These are phyloP conservation scores for Ophiorrhiza pumila DNA, from an alignment of 257 asterid species.

Conservation along the genomic window DNA sequence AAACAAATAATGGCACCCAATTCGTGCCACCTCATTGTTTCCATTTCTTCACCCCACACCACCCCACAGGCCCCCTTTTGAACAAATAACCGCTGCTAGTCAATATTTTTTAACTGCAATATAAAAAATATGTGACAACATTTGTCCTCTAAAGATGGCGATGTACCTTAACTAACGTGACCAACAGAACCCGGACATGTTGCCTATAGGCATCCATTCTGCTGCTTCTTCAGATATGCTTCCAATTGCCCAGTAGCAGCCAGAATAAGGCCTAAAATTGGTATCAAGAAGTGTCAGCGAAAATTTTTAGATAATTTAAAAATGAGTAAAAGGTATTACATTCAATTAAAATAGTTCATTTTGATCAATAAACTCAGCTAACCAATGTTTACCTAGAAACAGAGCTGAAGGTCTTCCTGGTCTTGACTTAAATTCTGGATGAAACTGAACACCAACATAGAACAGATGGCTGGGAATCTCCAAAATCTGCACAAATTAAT, in stretches of 20 bases:
- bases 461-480: conserved; percentile 75
- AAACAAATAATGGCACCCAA: neutral
- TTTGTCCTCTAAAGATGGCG: neutral
- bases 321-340: neutral
- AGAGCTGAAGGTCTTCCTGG: conserved; percentile 85
- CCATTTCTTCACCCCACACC: too few species aligned
- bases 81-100: too few species aligned
- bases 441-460: conserved; percentile 89
- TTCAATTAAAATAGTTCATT: neutral
- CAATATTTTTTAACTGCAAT: neutral
- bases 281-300: neutral
- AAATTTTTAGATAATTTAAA: neutral
- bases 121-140: neutral
- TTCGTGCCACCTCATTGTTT: neutral
- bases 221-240: conserved; percentile 26
- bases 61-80: too few species aligned
- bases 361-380: neutral
- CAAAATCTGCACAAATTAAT: conserved; percentile 46
- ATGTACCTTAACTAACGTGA: conserved; percentile 1
- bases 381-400: conserved; percentile 54
- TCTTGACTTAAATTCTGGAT: conserved; percentile 91
- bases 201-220: conserved; percentile 30
- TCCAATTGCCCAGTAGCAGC: conserved; percentile 36
- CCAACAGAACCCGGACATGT: neutral
- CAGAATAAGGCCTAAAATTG: conserved; percentile 31